A percentile compares a stretch with the other conserved stretches of the same genome.
Evolutionary conservation across 768 basidiomycete species (phyloP).

Genomic region (Panaeolus papilionaceus): DNA sequence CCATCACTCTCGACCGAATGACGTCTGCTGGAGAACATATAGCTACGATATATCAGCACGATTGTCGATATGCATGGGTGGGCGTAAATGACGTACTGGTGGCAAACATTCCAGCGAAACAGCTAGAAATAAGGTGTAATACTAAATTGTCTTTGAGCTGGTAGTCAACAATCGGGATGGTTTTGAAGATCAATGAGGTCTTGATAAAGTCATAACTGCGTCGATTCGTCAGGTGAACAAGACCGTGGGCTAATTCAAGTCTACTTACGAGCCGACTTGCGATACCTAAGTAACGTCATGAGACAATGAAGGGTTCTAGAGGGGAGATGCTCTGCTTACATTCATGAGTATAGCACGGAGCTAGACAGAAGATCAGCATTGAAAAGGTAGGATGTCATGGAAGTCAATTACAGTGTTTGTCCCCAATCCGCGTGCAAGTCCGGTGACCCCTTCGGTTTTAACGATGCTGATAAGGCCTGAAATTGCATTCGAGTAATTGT

Average conservation of each 20-base stretch:
- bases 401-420: conserved; percentile 66
- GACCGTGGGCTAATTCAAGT: not conserved
- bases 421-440: conserved; percentile 75
- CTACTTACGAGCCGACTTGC: conserved; percentile 84
- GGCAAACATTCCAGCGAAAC: conserved; percentile 75
- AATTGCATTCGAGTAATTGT: conserved; percentile 82
- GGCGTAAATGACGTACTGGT: conserved; percentile 59
- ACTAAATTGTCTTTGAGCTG: conserved; percentile 69
- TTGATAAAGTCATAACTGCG: conserved; percentile 83
- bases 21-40: conserved; percentile 84
- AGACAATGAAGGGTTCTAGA: conserved; percentile 16
- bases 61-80: conserved; percentile 13
- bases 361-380: conserved; percentile 24
- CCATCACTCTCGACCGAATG: conserved; percentile 78
- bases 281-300: conserved; percentile 55
- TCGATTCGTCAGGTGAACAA: not conserved
- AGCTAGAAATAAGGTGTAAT: conserved; percentile 72
- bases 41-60: conserved; percentile 45
- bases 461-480: conserved; percentile 71
- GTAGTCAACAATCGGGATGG: conserved; percentile 60
- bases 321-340: conserved; percentile 45
- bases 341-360: conserved; percentile 76
- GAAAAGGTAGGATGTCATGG: conserved; percentile 21
- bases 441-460: conserved; percentile 70
- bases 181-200: conserved; percentile 53